These are phyloP conservation scores for Globisporangium rhizosaccharum DNA, from an alignment of 352 stramenopile species.

Conservation along the genomic window DNA sequence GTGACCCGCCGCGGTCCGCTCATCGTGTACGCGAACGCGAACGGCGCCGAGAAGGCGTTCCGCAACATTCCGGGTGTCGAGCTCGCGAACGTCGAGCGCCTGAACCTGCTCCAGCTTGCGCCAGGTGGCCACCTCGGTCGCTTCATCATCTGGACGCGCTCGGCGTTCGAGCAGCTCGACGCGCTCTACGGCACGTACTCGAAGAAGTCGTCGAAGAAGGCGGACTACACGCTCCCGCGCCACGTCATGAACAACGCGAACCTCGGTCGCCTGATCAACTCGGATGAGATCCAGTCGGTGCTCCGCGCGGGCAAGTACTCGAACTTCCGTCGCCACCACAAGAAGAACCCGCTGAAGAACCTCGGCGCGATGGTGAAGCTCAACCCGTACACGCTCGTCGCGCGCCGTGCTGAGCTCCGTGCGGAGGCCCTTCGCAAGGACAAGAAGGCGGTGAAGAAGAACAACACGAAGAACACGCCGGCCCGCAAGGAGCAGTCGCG, in stretches of 20 bases:
- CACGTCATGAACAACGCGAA: constrained; percentile 97
- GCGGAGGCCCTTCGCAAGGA: constrained; percentile 83
- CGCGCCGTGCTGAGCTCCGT: constrained; percentile 85
- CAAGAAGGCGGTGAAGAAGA: constrained; percentile 88
- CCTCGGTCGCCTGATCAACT: constrained; percentile 99
- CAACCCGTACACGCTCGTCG: constrained; percentile 95
- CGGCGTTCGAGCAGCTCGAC: constrained; percentile 96
- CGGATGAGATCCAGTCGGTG: constrained; percentile 96
- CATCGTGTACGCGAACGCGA: constrained; percentile 94
- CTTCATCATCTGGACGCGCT: constrained; percentile 99
- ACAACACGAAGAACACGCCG: constrained; percentile 73
- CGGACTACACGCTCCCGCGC: constrained; percentile 90
- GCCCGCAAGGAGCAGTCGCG: constrained; percentile 75
- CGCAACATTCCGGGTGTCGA: constrained; percentile 98
- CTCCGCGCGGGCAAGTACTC: constrained; percentile 92
- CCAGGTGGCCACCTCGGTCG: constrained; percentile 98
- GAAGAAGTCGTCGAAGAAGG: constrained; percentile 90
- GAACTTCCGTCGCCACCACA: constrained; percentile 88
- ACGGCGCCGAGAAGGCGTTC: constrained; percentile 93
- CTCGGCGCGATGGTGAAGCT: constrained; percentile 94
- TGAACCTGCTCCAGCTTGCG: constrained; percentile 98
- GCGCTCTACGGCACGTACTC: constrained; percentile 94
- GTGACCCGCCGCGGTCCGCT: constrained; percentile 93
- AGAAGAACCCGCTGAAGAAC: constrained; percentile 98
- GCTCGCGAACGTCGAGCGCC: constrained; percentile 94